Conservation (phyloP, 2,329 filamentous ascomycete genomes). For the Arthrobotrys musiformis region DNA sequence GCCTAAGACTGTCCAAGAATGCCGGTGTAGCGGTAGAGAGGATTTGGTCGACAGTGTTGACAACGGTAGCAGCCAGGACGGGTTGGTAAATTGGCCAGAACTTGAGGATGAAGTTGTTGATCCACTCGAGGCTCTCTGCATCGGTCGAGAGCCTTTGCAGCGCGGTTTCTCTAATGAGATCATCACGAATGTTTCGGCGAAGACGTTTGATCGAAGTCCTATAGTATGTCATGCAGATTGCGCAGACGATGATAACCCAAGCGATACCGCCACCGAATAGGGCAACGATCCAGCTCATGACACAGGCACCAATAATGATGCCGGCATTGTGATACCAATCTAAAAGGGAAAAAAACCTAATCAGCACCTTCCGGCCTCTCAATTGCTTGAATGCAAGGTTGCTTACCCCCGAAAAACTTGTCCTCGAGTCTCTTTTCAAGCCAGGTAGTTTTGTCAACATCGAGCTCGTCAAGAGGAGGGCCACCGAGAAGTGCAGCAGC, state of each 20-base stretch:
- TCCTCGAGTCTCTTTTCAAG: slow-evolving; percentile 86
- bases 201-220: slow-evolving; percentile 93
- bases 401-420: slow-evolving; percentile 83
- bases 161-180: slow-evolving; percentile 87
- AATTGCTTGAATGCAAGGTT: not conserved
- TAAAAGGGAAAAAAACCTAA: slow-evolving; percentile 61
- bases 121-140: slow-evolving; percentile 94
- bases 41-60: slow-evolving; percentile 94
- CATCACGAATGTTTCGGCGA: slow-evolving; percentile 93
- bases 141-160: slow-evolving; percentile 90
- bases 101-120: slow-evolving; percentile 97
- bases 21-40: slow-evolving; percentile 89
- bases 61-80: slow-evolving; percentile 88
- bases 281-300: slow-evolving; percentile 89
- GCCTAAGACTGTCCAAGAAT: slow-evolving; percentile 90
- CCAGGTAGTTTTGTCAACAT: slow-evolving; percentile 80
- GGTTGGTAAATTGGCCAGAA: slow-evolving; percentile 99
- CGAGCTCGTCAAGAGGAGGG: slow-evolving; percentile 54
- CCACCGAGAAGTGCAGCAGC: slow-evolving; percentile 43
- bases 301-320: slow-evolving; percentile 91
- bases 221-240: slow-evolving; percentile 92
- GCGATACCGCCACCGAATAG: slow-evolving; percentile 88
- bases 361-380: slow-evolving; percentile 4
- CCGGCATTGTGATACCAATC: slow-evolving; percentile 99
- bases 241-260: slow-evolving; percentile 95